Base-by-base conservation (phyloP, 257 asterid species). In the Nicotiana noctiflora region DNA sequence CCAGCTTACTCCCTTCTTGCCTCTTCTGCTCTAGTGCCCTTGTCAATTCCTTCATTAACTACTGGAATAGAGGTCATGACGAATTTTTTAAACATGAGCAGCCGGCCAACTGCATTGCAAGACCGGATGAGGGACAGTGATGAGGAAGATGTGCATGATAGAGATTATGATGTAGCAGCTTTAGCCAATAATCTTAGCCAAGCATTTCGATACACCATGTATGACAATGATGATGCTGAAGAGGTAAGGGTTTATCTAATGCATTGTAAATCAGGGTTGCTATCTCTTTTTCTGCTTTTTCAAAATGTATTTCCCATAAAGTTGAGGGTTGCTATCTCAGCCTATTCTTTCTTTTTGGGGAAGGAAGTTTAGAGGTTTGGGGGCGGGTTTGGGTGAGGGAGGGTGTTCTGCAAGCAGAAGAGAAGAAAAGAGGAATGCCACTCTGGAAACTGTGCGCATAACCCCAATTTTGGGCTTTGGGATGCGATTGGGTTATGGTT, bases 121-220 rank as follows among this genome's bases (percentile, higher is more conserved):
- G 98, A 93, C 84, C 89, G 97, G 86, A 86, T 87, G 81, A 92
- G 97, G 89, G 98, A 94, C 80, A 93, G 94, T 83, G 98, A 94
- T 51, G 98, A 92, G 86, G 98, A 93, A 61, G 98, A 92, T 89
- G 89, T 78, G 78, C 98, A 92, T 80, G 97, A 91, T 83, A 91
- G 95, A 85, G 98, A 94, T 84, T 94, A 92, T 91, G 98, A 94
- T 80, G 96, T 93, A 29, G 92, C 98, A 66, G 97, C 97, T 55
- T 84, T 94, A 81, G 98, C 98, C 61, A 92, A 94, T 92, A 91
- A 92, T 85, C 88, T 94, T 67, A 94, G 94, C 86, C 98, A 94
- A 86, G 95, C 94, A 82, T 93, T 92, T 88, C 89, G 93, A 90
- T 94, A 92, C 85, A 87, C 86, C 83, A 88, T 91, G 8, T 94